Evolutionary conservation across 2,329 filamentous ascomycete species (phyloP).

Genomic region (Stachybotrys chlorohalonatus): DNA sequence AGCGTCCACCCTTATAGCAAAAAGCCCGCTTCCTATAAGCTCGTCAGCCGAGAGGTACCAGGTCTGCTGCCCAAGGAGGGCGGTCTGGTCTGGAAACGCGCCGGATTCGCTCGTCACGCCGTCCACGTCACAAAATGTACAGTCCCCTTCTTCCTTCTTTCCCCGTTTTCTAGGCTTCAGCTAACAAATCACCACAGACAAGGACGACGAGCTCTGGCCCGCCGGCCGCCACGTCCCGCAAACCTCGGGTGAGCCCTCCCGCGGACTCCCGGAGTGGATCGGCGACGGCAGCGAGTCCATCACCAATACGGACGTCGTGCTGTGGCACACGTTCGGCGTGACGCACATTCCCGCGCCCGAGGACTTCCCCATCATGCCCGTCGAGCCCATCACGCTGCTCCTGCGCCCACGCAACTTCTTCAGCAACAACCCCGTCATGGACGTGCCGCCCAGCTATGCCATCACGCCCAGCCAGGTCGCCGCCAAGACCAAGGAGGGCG

Average conservation of each 20-base stretch:
- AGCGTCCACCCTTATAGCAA: conserved; percentile 79
- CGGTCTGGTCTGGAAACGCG: conserved; percentile 80
- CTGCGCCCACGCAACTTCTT: conserved; percentile 80
- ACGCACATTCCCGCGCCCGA: conserved; percentile 85
- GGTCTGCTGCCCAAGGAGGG: conserved; percentile 70
- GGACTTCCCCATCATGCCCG: conserved; percentile 89
- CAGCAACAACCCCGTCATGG: conserved; percentile 65
- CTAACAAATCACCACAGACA: conserved; percentile 39
- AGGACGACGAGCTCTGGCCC: conserved; percentile 73
- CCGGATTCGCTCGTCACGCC: conserved; percentile 78
- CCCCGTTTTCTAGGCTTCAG: fast-evolving
- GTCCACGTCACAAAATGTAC: conserved; percentile 85
- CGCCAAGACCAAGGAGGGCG: conserved; percentile 10
- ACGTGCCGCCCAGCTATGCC: conserved; percentile 55
- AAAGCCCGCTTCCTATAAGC: conserved; percentile 80
- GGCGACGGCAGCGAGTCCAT: conserved; percentile 59
- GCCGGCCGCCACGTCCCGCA: conserved; percentile 83
- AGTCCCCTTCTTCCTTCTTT: conserved; percentile 11
- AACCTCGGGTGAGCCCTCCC: conserved; percentile 69
- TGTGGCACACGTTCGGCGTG: conserved; percentile 91
- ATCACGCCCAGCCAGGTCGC: conserved; percentile 18
- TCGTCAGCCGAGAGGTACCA: conserved; percentile 79
- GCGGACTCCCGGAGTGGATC: conserved; percentile 70
- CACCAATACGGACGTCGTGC: conserved; percentile 75
- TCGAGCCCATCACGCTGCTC: conserved; percentile 73